These are phyloP conservation scores for Vachellia collinsii DNA, from an alignment of 306 rosid genomes.

Conservation along the genomic window DNA sequence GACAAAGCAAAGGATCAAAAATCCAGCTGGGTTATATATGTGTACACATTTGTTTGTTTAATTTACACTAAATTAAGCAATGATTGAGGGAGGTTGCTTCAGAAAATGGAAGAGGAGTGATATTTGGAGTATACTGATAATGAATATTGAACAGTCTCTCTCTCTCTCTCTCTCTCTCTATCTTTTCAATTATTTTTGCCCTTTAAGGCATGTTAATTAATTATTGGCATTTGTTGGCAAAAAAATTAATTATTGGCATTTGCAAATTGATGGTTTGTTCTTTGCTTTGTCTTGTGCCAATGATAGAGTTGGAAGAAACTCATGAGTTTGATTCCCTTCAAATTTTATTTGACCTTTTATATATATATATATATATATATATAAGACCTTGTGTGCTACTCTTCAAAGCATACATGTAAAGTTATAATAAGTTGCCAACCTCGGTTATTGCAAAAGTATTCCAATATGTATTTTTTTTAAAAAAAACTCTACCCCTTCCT, in stretches of 20 bases:
- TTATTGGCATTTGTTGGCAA: conserved; percentile 10
- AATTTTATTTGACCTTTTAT: neutral
- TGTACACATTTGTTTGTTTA: neutral
- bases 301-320: conserved; percentile 16
- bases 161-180: neutral
- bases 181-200: conserved; percentile 10
- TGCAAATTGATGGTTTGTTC: conserved; percentile 28
- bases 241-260: conserved; percentile 16
- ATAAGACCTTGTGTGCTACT: conserved; percentile 27
- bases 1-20: conserved; percentile 56
- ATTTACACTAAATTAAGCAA: conserved; percentile 22
- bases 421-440: neutral
- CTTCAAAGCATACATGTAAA: conserved; percentile 24
- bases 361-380: too few species aligned
- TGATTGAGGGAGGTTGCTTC: conserved; percentile 36
- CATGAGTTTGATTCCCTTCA: conserved; percentile 8
- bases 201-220: conserved; percentile 24
- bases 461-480: neutral
- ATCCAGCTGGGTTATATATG: neutral
- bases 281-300: conserved; percentile 37
- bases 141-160: too few species aligned
- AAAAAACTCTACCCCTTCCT: neutral
- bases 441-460: neutral
- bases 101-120: conserved; percentile 14
- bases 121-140: conserved; percentile 37